phyloP scores from a whole-genome alignment of 169 alveolate genomes.

The Cryptosporidium muris region DNA sequence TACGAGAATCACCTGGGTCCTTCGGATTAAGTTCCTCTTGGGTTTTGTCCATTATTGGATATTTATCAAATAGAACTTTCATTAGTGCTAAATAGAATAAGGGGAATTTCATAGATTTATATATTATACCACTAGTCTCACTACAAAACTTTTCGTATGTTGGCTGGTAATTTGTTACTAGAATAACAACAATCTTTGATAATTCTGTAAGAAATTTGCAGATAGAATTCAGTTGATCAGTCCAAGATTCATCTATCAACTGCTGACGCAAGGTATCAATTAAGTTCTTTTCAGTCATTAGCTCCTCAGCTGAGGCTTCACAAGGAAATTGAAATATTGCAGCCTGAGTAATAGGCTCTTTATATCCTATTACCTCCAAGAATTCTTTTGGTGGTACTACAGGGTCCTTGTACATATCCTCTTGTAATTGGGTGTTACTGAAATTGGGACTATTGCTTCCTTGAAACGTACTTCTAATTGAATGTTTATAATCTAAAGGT shows the following conservation, averaged over 20 bases:
- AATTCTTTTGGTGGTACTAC: constrained; percentile 61
- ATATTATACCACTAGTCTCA: constrained; percentile 37
- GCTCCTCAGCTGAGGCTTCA: constrained; percentile 46
- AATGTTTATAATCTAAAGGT: constrained; percentile 47
- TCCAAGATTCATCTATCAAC: constrained; percentile 34
- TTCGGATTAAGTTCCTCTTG: constrained; percentile 47
- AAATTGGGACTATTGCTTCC: not conserved
- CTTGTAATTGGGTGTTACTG: not conserved
- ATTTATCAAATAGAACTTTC: constrained; percentile 58
- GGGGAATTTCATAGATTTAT: constrained; percentile 10
- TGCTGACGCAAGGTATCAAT: constrained; percentile 21
- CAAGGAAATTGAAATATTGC: constrained; percentile 56
- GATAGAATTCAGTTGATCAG: constrained; percentile 1
- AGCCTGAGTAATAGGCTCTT: constrained; percentile 59
- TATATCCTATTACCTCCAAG: constrained; percentile 48
- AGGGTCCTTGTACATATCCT: constrained; percentile 3
- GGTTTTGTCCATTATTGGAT: constrained; percentile 41
- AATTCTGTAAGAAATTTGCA: constrained; percentile 12
- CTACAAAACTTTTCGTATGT: constrained; percentile 19
- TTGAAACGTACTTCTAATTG: not conserved
- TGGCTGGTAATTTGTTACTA: constrained; percentile 17
- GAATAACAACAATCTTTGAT: constrained; percentile 10
- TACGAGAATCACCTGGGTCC: constrained; percentile 69
- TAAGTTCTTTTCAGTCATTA: constrained; percentile 46
- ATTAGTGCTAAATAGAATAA: constrained; percentile 48